phyloP scores from a whole-genome alignment of 768 basidiomycete species.

The Calvatia gigantea region DNA sequence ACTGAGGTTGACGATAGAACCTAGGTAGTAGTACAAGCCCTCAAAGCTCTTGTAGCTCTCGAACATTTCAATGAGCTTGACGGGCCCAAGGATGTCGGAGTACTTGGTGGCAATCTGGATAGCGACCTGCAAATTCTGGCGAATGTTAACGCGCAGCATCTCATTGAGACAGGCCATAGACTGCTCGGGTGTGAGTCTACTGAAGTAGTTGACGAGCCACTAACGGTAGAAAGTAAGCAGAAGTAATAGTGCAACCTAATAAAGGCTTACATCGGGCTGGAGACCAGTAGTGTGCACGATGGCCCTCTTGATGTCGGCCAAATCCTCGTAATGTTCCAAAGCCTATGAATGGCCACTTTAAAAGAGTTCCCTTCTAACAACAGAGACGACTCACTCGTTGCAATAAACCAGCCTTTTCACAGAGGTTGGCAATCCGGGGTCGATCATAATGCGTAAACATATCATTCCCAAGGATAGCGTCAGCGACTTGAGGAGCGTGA shows the following conservation, averaged over 20 bases:
- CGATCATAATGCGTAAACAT: constrained; percentile 98
- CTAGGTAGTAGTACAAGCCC: constrained; percentile 98
- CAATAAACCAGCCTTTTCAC: constrained; percentile 95
- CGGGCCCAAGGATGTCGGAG: constrained; percentile 94
- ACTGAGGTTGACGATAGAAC: constrained; percentile 95
- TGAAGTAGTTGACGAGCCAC: constrained; percentile 98
- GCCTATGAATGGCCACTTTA: constrained; percentile 53
- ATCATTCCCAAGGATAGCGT: constrained; percentile 97
- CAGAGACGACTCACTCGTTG: constrained; percentile 64
- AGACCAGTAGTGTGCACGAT: constrained; percentile 89
- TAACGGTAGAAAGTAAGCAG: constrained; percentile 24
- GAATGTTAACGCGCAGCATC: constrained; percentile 95
- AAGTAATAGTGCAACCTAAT: constrained; percentile 1
- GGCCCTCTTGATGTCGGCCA: constrained; percentile 98
- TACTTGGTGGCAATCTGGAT: constrained; percentile 99
- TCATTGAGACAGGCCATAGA: constrained; percentile 95
- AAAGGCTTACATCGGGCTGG: constrained; percentile 66
- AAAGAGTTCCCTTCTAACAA: background rate
- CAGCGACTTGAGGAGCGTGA: constrained; percentile 97
- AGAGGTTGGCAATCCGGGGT: constrained; percentile 94
- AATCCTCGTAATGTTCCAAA: constrained; percentile 95
- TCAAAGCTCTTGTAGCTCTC: constrained; percentile 98
- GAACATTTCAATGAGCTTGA: constrained; percentile 98
- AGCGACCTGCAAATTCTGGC: constrained; percentile 94
- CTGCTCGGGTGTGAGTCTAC: constrained; percentile 93